Conservation (phyloP, 2,329 filamentous ascomycete genomes). For the Venturia aucupariae region DNA sequence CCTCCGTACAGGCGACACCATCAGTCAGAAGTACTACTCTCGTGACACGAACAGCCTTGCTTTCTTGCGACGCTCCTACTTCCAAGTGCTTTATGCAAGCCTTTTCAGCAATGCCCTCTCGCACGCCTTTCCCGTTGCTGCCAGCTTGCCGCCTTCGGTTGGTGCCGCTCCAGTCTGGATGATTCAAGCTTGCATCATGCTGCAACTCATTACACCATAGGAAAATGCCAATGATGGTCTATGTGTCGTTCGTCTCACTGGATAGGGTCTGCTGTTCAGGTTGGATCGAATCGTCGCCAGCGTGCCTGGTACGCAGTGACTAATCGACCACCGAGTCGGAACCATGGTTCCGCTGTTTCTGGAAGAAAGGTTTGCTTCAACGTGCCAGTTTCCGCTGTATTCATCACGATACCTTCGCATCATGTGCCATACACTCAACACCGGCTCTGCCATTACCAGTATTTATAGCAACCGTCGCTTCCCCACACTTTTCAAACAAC, state of each 20-base stretch:
- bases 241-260: conserved; percentile 1
- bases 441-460: background rate
- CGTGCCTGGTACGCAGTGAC: background rate
- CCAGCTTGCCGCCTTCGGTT: background rate
- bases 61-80: background rate
- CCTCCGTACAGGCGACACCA: conserved; percentile 6
- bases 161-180: background rate
- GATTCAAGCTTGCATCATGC: conserved; percentile 9
- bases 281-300: background rate
- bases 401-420: background rate
- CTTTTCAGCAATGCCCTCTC: background rate
- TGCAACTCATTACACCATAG: conserved; percentile 8
- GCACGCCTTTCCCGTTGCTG: background rate
- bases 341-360: conserved; percentile 7
- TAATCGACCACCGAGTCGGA: conserved; percentile 5
- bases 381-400: background rate
- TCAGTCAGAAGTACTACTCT: conserved; percentile 6
- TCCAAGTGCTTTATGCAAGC: background rate
- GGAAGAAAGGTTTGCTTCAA: background rate
- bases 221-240: background rate
- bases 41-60: background rate
- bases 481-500: background rate
- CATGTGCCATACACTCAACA: background rate
- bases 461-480: background rate
- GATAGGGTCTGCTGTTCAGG: background rate